Base-by-base conservation (phyloP, 2,329 filamentous ascomycete species). In the Ophiostoma pallidulum region DNA sequence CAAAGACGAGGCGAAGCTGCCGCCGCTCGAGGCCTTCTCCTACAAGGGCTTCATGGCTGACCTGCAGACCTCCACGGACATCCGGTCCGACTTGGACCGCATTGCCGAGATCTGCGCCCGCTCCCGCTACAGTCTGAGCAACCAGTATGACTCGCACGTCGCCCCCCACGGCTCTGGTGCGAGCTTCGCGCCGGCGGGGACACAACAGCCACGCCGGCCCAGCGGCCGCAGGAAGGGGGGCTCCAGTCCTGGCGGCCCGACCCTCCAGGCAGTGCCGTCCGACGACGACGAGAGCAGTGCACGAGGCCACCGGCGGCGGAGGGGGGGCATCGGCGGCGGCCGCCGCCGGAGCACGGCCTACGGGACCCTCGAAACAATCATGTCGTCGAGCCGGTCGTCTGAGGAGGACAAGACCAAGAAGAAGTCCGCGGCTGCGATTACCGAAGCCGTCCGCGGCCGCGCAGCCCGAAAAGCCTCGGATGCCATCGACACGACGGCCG, bases 21-120 rank as follows among this genome's bases (percentile, higher is more conserved):
- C 79, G 0, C 76, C 78, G 0, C 62, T 81, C 14, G 77, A 81
- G 52, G 78, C 77, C 12, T 83, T 82, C 55, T 77, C 71, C 45
- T 82, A 82, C 65, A 80, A 78, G 59, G 76, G 73, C 52, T 80
- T 82, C 57, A 73, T 83, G 51, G 64, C 65, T 1, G 64, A 68
- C 24, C 37, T 56, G 42, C 65, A 66, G 43, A 58, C 57, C 4
- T 63, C 62, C 6, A 64, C 63, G 41, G 69, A 74, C 49, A 76
- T 82, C 50, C 69, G 69, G 44, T 67, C 77, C 12, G 77, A 81
- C 56, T 64, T 83, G 42, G 78, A 82, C 52, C 72, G 77, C 35
- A 82, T 83, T 56, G 79, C 79, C 10, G 78, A 82, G 60, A 82
- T 83, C 28, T 83, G 78, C 62, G 79, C 79, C 32, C 70, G 75